Evolutionary conservation across 2,329 filamentous ascomycete genomes (phyloP).

Genomic region (Zymoseptoria crescenta): DNA sequence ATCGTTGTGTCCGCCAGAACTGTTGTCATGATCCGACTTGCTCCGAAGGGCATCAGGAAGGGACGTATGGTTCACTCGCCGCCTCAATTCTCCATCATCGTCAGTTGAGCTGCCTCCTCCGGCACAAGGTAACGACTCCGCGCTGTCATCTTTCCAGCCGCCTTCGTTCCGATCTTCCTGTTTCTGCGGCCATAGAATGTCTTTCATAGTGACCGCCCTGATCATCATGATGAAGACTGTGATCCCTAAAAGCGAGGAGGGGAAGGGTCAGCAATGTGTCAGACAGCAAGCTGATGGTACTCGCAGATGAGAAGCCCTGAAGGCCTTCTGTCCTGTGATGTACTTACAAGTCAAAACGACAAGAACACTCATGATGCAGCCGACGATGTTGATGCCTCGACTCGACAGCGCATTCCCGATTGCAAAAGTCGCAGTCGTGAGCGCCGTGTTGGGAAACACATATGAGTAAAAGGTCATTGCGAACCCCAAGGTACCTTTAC

Average conservation of each 20-base stretch:
- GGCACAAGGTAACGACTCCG: neutral
- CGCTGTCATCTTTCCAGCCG: slow-evolving; percentile 37
- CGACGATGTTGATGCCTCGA: slow-evolving; percentile 55
- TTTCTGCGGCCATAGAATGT: slow-evolving; percentile 71
- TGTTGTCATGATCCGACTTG: neutral
- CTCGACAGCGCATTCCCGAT: slow-evolving; percentile 49
- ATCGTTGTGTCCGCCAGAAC: neutral
- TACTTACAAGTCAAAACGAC: slow-evolving; percentile 54
- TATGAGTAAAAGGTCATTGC: slow-evolving; percentile 84
- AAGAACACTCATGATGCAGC: slow-evolving; percentile 58
- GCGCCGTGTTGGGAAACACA: slow-evolving; percentile 65
- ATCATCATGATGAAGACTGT: slow-evolving; percentile 65
- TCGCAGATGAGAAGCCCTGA: no score
- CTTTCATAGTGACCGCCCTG: slow-evolving; percentile 53
- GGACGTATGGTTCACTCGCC: neutral
- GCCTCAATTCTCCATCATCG: neutral
- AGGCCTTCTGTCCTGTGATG: no score
- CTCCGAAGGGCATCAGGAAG: neutral
- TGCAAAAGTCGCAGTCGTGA: slow-evolving; percentile 59
- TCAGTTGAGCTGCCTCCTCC: neutral
- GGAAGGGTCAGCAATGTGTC: no score
- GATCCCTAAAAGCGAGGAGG: slow-evolving; percentile 28
- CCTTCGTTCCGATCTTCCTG: slow-evolving; percentile 58
- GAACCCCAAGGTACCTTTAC: slow-evolving; percentile 57
- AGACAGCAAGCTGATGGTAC: no score